Percentiles rank a stretch among this genome's conserved stretches.
These are phyloP conservation scores for Nakataea oryzae DNA, from an alignment of 2,329 filamentous ascomycete genomes.

Conservation along the genomic window DNA sequence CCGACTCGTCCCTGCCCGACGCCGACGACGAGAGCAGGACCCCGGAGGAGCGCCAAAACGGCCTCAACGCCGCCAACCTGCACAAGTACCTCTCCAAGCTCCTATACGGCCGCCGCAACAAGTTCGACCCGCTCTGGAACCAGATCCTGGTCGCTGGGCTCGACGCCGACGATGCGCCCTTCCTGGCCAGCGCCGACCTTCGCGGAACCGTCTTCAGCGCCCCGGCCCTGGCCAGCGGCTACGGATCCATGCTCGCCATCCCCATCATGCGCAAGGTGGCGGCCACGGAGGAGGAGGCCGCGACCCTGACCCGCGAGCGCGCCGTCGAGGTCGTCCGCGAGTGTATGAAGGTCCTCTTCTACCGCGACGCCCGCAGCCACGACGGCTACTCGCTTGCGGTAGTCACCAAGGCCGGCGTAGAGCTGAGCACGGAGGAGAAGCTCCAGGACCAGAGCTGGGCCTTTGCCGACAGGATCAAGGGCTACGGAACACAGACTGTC, in stretches of 20 bases:
- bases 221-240: constrained; percentile 86
- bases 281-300: constrained; percentile 71
- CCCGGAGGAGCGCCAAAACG: constrained; percentile 20
- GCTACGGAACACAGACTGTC: constrained; percentile 80
- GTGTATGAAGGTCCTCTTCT: constrained; percentile 98
- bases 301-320: constrained; percentile 62
- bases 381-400: constrained; percentile 88
- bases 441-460: constrained; percentile 96
- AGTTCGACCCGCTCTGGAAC: constrained; percentile 98
- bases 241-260: constrained; percentile 84
- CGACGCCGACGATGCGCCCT: constrained; percentile 69
- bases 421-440: constrained; percentile 74
- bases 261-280: constrained; percentile 79
- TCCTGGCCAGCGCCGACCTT: constrained; percentile 84
- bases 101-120: constrained; percentile 86
- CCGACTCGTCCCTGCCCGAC: constrained; percentile 24
- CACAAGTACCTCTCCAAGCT: constrained; percentile 96
- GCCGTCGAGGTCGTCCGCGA: constrained; percentile 76
- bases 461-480: constrained; percentile 89
- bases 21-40: constrained; percentile 4
- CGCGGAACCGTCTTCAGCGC: constrained; percentile 85
- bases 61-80: constrained; percentile 81
- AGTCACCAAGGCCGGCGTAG: constrained; percentile 79
- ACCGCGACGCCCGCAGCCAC: constrained; percentile 87
- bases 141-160: constrained; percentile 84